Conservation (phyloP, 1,284 basidiomycete species). For the Ustanciosporium gigantosporum region DNA sequence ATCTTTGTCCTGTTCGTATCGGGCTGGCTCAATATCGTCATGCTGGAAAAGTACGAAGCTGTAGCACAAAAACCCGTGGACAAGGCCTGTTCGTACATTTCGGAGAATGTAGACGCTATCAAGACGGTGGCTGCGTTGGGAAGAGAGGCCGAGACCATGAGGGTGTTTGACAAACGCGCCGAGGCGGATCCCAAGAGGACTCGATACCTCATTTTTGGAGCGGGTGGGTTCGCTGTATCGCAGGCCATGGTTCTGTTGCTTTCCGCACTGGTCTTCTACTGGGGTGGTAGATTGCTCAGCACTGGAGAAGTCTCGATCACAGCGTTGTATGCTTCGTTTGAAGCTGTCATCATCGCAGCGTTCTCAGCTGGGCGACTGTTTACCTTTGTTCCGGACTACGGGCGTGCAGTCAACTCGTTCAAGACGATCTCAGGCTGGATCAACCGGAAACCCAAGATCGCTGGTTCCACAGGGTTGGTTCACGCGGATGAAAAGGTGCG, state of each 20-base stretch:
- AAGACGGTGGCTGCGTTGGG: slow-evolving; percentile 62
- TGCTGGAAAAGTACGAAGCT: slow-evolving; percentile 39
- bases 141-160: slow-evolving; percentile 59
- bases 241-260: slow-evolving; percentile 61
- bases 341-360: slow-evolving; percentile 61
- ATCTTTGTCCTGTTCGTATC: slow-evolving; percentile 53
- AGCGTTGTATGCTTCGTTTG: slow-evolving; percentile 57
- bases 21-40: slow-evolving; percentile 58
- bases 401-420: slow-evolving; percentile 47
- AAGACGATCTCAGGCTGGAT: slow-evolving; percentile 46
- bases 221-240: slow-evolving; percentile 58
- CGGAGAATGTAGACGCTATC: slow-evolving; percentile 63
- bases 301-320: slow-evolving; percentile 40
- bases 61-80: slow-evolving; percentile 53
- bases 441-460: slow-evolving; percentile 38
- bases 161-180: slow-evolving; percentile 49
- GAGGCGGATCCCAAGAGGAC: slow-evolving; percentile 32
- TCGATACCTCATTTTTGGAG: slow-evolving; percentile 53
- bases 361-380: slow-evolving; percentile 55
- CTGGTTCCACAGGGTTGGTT: slow-evolving; percentile 11
- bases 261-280: slow-evolving; percentile 61
- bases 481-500: too few relatives aligned
- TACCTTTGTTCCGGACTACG: slow-evolving; percentile 51
- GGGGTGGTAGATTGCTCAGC: slow-evolving; percentile 53
- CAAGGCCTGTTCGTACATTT: slow-evolving; percentile 57